A percentile compares a stretch with the other conserved stretches of the same genome.
Conservation (phyloP, 768 basidiomycete genomes). For the Coprinopsis marcescibilis region DNA sequence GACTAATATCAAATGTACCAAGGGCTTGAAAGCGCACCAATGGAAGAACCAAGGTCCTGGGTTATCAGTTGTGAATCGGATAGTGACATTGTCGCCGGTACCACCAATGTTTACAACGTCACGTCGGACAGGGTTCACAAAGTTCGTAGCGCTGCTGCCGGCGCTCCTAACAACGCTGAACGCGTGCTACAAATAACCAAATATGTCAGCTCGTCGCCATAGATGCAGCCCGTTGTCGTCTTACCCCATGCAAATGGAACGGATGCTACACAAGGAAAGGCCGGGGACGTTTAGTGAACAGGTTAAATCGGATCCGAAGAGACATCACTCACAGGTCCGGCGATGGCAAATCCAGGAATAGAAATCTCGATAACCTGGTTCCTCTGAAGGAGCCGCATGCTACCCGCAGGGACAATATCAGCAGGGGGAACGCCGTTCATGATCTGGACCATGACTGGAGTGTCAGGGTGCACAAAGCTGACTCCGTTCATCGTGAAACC, state of each 20-base stretch:
- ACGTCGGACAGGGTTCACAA: conserved; percentile 47
- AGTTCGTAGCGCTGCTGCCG: conserved; percentile 34
- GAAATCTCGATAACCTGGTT: conserved; percentile 46
- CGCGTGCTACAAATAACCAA: conserved; percentile 18
- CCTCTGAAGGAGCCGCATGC: conserved; percentile 36
- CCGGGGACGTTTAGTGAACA: not conserved
- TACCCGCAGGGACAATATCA: conserved; percentile 35
- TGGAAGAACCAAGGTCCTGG: conserved; percentile 57
- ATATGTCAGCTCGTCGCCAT: not conserved
- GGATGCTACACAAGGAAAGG: conserved; percentile 24
- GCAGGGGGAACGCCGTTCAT: conserved; percentile 35
- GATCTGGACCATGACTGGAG: conserved; percentile 48
- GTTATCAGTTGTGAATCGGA: conserved; percentile 66
- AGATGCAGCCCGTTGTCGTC: conserved; percentile 11
- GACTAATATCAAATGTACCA: not conserved
- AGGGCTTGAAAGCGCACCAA: conserved; percentile 19
- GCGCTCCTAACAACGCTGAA: conserved; percentile 40
- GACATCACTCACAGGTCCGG: conserved; percentile 8
- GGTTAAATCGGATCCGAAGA: not conserved
- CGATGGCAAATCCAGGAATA: conserved; percentile 28
- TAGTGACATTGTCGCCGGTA: conserved; percentile 37
- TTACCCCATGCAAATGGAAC: conserved; percentile 43
- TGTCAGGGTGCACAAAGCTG: conserved; percentile 22
- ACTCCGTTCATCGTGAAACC: conserved; percentile 14
- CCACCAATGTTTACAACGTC: conserved; percentile 48